Base-by-base conservation (phyloP, 1,284 basidiomycete genomes). In the Takashimella tepidaria region DNA sequence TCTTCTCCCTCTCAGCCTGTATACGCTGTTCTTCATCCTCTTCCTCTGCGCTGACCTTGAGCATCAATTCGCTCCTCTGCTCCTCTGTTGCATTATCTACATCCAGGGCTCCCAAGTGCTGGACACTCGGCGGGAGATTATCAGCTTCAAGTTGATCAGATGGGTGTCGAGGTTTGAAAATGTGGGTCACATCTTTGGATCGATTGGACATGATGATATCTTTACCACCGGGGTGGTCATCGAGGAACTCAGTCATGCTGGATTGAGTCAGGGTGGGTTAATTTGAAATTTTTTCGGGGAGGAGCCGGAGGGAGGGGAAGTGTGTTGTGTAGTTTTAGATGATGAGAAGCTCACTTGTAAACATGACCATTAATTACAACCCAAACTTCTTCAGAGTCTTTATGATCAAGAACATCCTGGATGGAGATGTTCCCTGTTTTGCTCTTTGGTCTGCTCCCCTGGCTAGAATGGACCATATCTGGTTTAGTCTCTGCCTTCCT, bases 281-380 rank as follows among this genome's bases (percentile, higher is more conserved):
- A n/a, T n/a, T 12, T 41, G 40, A 45, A 8, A 24, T 20, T 27
- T 47, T 20, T 24, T 8, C 26, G 13, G 13, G 5, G 16, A n/a
- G 8, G 12, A 19, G 37, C 47, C 13, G 26, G 5, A 19, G 25
- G 25, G 19, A 11, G 16, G 45, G 23, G n/a, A n/a, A n/a, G n/a
- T n/a, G n/a, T n/a, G n/a, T n/a, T n/a, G n/a, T n/a, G n/a, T n/a
- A n/a, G n/a, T n/a, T n/a, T n/a, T n/a, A n/a, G n/a, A n/a, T n/a
- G n/a, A 25, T 13, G n/a, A 25, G 31, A 16, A 8, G 62, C 72
- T 59, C 58, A 73, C 72, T 73, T 63, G 45, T 73, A 73, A 1
- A 73, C 72, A 27, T 70, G 55, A 11, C 72, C 72, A 21, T 70
- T 63, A 56, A 73, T 72, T 5, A 73, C 70, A 13, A 73, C 72